Evolutionary conservation across 108 stramenopile species (phyloP), one percentile per base, ranked within the genome.

Genomic region (Licmophora abbreviata): DNA sequence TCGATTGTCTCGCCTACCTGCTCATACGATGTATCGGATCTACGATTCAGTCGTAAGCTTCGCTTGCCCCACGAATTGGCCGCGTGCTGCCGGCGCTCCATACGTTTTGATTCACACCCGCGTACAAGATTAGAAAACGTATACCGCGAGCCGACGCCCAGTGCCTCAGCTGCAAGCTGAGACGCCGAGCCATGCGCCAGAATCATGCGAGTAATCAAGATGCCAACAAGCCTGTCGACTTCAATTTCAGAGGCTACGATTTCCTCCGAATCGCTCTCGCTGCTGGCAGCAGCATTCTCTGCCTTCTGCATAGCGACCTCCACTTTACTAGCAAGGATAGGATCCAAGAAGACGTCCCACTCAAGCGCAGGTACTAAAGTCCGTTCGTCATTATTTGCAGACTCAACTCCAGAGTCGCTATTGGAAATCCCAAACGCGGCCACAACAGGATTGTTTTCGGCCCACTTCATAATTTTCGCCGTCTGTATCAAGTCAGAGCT

Each of bases 401-500:
- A 22, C 3, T n/a, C n/a, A 18, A n/a, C 33, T 25, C 33, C n/a
- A 22, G 10, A 37, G n/a, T 5, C 27, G 35, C 44, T 44, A 15
- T 54, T 45, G 44, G 60, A 47, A 31, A 69, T 59, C 0, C 76
- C 76, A 51, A 58, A 77, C 9, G 76, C 77, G 11, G 69, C 61
- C 1, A 74, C 69, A 5, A 79, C 70, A n/a, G 77, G 77, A 54
- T 79, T 79, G 14, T 79, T 79, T 49, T 79, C 77, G 1, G 77
- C 77, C 77, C 77, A 79, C 54, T 79, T 74, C 69, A 79, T 79
- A 0, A 79, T 41, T 45, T 59, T 37, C 2, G 44, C 17, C 32
- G 44, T 29, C 23, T 5, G 23, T 15, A 40, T 20, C 3, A 40
- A 20, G 15, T 9, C 12, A 9, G 34, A 9, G 9, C 10, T 11